Evolutionary conservation across 192 early-diverging fungal genomes (phyloP).

Genomic region (Pilobolus umbonatus): DNA sequence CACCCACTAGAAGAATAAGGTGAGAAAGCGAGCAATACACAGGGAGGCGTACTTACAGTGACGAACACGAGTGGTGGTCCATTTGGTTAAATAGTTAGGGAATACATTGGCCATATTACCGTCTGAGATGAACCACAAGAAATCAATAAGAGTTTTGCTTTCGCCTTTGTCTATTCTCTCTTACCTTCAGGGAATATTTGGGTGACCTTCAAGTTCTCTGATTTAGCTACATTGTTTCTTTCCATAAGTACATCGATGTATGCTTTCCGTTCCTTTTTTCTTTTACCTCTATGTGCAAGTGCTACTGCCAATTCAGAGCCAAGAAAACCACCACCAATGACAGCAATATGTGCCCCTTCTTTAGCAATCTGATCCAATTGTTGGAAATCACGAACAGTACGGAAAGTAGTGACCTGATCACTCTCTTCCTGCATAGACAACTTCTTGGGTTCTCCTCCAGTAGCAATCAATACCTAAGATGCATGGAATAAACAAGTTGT

Average conservation of each 20-base stretch:
- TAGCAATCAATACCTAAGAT: slow-evolving; percentile 51
- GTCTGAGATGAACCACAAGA: slow-evolving; percentile 23
- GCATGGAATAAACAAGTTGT: not conserved
- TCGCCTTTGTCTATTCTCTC: not conserved
- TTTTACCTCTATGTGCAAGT: slow-evolving; percentile 41
- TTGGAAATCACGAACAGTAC: slow-evolving; percentile 52
- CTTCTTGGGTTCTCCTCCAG: slow-evolving; percentile 53
- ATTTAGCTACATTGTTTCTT: slow-evolving; percentile 23
- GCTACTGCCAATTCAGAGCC: slow-evolving; percentile 60
- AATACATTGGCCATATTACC: slow-evolving; percentile 56
- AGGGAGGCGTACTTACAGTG: slow-evolving; percentile 13
- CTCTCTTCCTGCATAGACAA: slow-evolving; percentile 29
- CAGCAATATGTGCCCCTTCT: slow-evolving; percentile 42
- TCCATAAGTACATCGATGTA: not conserved
- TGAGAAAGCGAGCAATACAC: not conserved
- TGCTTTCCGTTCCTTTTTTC: not conserved
- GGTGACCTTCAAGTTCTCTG: slow-evolving; percentile 43
- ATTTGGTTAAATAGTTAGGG: slow-evolving; percentile 58
- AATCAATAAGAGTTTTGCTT: too few relatives aligned
- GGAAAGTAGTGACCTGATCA: slow-evolving; percentile 48
- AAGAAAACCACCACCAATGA: slow-evolving; percentile 63
- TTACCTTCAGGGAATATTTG: slow-evolving; percentile 58
- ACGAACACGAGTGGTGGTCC: slow-evolving; percentile 51
- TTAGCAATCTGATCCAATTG: slow-evolving; percentile 40
- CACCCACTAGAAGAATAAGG: slow-evolving; percentile 36